Evolutionary conservation across 768 basidiomycete species (phyloP).

Genomic region (Trametes cubensis): DNA sequence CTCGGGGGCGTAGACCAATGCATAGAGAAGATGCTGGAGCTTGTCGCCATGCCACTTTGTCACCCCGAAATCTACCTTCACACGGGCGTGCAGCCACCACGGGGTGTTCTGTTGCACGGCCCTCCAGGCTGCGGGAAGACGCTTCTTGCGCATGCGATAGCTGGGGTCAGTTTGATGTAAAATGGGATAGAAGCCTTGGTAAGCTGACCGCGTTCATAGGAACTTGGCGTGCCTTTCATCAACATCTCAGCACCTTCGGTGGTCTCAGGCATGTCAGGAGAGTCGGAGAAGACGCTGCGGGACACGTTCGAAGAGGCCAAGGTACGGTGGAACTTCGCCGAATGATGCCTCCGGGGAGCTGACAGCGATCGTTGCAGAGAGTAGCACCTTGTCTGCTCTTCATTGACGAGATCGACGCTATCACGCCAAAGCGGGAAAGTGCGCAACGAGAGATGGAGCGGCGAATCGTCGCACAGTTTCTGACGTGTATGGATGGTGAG

Average conservation of each 20-base stretch:
- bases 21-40: conserved; percentile 91
- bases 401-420: conserved; percentile 97
- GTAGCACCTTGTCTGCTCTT: conserved; percentile 92
- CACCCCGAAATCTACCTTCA: conserved; percentile 96
- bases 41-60: conserved; percentile 93
- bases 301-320: conserved; percentile 98
- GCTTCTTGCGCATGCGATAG: conserved; percentile 89
- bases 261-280: conserved; percentile 97
- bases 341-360: neutral
- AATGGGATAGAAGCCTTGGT: neutral
- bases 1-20: conserved; percentile 86
- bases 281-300: conserved; percentile 93
- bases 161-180: conserved; percentile 65
- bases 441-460: conserved; percentile 99
- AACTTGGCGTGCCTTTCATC: conserved; percentile 91
- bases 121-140: conserved; percentile 99
- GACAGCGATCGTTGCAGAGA: conserved; percentile 48
- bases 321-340: conserved; percentile 43
- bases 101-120: conserved; percentile 91
- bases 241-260: conserved; percentile 93
- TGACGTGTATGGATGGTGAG: conserved; percentile 98
- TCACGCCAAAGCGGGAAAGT: conserved; percentile 96
- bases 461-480: conserved; percentile 94
- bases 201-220: conserved; percentile 48
- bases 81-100: conserved; percentile 88